These are phyloP conservation scores for Neopestalotiopsis sp. DNA, from an alignment of 2,329 filamentous ascomycete species.

Conservation along the genomic window DNA sequence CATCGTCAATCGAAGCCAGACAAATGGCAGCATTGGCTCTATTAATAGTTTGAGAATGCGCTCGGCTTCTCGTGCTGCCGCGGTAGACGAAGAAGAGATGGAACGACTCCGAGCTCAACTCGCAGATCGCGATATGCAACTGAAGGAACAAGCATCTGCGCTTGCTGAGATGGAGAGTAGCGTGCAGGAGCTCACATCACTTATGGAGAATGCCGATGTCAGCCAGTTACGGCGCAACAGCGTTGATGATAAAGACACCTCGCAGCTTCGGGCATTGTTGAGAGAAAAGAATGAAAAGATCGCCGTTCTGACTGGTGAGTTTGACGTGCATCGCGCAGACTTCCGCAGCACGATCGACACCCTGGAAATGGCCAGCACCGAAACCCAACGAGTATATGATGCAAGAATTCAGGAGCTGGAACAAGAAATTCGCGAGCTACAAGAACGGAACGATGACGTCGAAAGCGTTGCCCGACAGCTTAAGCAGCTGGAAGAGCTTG, in stretches of 20 bases:
- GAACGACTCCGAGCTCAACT: slow-evolving; percentile 75
- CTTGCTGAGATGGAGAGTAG: slow-evolving; percentile 83
- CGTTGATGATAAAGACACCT: slow-evolving; percentile 72
- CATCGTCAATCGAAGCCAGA: slow-evolving; percentile 55
- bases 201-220: slow-evolving; percentile 67
- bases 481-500: slow-evolving; percentile 93
- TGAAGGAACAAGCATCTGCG: slow-evolving; percentile 85
- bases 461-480: slow-evolving; percentile 89
- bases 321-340: slow-evolving; percentile 92
- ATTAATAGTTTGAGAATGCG: slow-evolving; percentile 62
- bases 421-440: slow-evolving; percentile 81
- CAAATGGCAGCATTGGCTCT: slow-evolving; percentile 60
- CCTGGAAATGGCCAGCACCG: slow-evolving; percentile 90
- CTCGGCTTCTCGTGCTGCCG: slow-evolving; percentile 55
- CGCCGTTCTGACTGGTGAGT: slow-evolving; percentile 88
- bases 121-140: slow-evolving; percentile 82
- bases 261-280: slow-evolving; percentile 80
- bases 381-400: slow-evolving; percentile 96
- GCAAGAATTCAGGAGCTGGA: slow-evolving; percentile 87
- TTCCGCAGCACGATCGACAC: slow-evolving; percentile 98
- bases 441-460: slow-evolving; percentile 85
- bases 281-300: slow-evolving; percentile 98
- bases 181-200: slow-evolving; percentile 55
- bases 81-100: slow-evolving; percentile 71
- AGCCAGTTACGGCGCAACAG: slow-evolving; percentile 50